These are phyloP conservation scores for Whalleya microplaca DNA, from an alignment of 2,329 filamentous ascomycete genomes.

Conservation along the genomic window DNA sequence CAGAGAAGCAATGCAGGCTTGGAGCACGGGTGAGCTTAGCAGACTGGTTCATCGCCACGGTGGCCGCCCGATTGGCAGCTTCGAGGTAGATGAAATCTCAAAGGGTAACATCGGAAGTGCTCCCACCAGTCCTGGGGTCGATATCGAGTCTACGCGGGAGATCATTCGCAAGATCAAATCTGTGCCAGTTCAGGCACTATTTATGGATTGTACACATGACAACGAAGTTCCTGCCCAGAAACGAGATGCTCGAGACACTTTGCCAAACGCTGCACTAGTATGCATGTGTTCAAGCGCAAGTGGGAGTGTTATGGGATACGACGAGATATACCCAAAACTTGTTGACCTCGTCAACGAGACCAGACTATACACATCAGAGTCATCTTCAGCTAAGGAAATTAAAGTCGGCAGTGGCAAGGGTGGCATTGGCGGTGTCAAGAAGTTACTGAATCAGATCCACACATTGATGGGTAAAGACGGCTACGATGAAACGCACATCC, in stretches of 20 bases:
- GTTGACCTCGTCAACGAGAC: slow-evolving; percentile 94
- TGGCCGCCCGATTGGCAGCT: slow-evolving; percentile 93
- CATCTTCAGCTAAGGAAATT: slow-evolving; percentile 63
- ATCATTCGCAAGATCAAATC: slow-evolving; percentile 81
- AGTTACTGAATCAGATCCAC: slow-evolving; percentile 92
- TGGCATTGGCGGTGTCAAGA: slow-evolving; percentile 90
- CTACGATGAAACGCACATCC: slow-evolving; percentile 94
- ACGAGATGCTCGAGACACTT: slow-evolving; percentile 87
- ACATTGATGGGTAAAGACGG: slow-evolving; percentile 93
- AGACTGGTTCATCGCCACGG: slow-evolving; percentile 91
- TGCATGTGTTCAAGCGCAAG: slow-evolving; percentile 95
- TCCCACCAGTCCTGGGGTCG: slow-evolving; percentile 34
- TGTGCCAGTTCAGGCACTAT: slow-evolving; percentile 88
- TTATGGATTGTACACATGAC: slow-evolving; percentile 99
- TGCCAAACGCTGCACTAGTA: slow-evolving; percentile 91
- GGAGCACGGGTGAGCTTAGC: slow-evolving; percentile 92
- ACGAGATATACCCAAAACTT: slow-evolving; percentile 91
- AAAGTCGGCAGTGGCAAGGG: slow-evolving; percentile 72
- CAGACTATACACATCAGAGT: slow-evolving; percentile 78
- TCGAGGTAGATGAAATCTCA: slow-evolving; percentile 87
- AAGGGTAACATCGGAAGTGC: slow-evolving; percentile 48
- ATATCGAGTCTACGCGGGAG: slow-evolving; percentile 54
- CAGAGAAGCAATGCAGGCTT: slow-evolving; percentile 97
- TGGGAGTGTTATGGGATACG: slow-evolving; percentile 97
- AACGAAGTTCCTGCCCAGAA: slow-evolving; percentile 97